A percentile compares a stretch with the other conserved stretches of the same genome.
Conservation (phyloP, 441 rosid genomes). For the Gossypium gossypioides region DNA sequence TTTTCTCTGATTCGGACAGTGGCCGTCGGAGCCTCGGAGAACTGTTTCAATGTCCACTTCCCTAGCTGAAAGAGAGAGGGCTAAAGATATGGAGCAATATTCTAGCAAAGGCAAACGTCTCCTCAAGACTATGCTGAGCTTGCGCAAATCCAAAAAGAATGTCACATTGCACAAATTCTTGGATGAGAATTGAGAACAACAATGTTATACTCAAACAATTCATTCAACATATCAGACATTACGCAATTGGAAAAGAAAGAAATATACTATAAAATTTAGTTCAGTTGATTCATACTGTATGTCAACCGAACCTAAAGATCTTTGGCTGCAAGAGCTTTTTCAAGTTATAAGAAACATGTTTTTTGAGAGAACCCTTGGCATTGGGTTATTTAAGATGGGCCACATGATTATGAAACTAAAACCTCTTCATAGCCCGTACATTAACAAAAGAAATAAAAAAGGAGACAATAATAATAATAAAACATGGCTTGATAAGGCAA, state of each 20-base stretch:
- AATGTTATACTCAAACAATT: neutral
- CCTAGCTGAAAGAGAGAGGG: slow-evolving; percentile 26
- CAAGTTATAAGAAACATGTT: slow-evolving; percentile 11
- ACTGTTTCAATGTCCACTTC: slow-evolving; percentile 32
- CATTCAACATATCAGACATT: neutral
- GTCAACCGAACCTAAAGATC: neutral
- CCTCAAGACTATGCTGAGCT: slow-evolving; percentile 63
- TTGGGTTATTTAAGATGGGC: neutral
- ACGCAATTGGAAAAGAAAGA: neutral
- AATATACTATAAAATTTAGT: neutral
- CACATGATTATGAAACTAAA: neutral
- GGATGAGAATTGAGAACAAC: slow-evolving; percentile 27
- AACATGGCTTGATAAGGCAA: neutral
- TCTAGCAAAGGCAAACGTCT: slow-evolving; percentile 46
- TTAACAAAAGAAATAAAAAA: neutral
- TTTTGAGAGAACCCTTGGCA: neutral
- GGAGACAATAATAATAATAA: neutral
- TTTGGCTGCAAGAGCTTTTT: slow-evolving; percentile 18
- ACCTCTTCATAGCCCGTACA: neutral
- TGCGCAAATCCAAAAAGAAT: slow-evolving; percentile 49
- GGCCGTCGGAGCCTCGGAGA: slow-evolving; percentile 44
- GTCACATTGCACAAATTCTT: slow-evolving; percentile 24
- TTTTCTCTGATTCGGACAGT: slow-evolving; percentile 21
- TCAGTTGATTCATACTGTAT: neutral
- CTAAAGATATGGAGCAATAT: slow-evolving; percentile 31